Evolutionary conservation across 2,329 filamentous ascomycete species (phyloP).

Genomic region (Penicillium polonicum): DNA sequence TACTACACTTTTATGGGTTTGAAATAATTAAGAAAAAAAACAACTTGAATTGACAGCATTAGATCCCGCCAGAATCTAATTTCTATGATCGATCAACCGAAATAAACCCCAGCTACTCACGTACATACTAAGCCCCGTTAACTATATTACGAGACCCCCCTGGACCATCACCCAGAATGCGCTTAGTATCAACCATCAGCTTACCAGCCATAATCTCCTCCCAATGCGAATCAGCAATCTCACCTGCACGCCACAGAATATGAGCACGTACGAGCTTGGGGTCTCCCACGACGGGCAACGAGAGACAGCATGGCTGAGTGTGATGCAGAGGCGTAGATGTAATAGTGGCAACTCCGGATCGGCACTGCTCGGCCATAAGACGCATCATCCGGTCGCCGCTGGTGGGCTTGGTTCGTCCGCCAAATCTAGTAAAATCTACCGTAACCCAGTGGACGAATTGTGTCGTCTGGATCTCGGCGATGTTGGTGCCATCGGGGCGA

Average conservation of each 20-base stretch:
- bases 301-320: neutral
- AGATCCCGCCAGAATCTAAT: neutral
- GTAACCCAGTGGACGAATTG: constrained; percentile 1
- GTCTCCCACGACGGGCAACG: neutral
- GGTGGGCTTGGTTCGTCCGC: neutral
- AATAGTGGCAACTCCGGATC: neutral
- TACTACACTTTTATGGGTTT: neutral
- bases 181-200: neutral
- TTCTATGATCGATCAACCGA: neutral
- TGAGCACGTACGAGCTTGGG: neutral
- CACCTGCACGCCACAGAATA: neutral
- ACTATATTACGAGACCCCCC: neutral
- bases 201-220: neutral
- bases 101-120: neutral
- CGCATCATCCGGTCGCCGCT: constrained; percentile 1
- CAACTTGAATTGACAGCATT: neutral
- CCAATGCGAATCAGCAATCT: neutral
- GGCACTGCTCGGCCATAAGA: constrained; percentile 5
- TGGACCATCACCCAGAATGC: neutral
- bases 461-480: neutral
- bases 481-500: neutral
- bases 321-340: neutral
- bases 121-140: neutral
- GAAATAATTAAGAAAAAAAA: neutral
- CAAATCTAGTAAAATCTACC: neutral